These are phyloP conservation scores for Gillenia trifoliata DNA, from an alignment of 306 rosid genomes.

Conservation along the genomic window DNA sequence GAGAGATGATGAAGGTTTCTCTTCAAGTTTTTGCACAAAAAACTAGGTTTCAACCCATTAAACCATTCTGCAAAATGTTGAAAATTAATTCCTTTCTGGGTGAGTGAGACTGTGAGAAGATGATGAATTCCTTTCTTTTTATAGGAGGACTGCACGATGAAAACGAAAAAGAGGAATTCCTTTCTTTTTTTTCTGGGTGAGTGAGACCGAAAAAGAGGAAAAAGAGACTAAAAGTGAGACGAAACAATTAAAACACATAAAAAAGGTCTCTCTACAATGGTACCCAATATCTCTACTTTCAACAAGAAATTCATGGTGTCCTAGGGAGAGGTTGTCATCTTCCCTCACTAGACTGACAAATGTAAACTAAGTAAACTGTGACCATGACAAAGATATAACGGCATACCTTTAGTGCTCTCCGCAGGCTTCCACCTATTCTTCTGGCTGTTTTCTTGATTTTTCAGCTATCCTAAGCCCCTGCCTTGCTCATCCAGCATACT, in stretches of 20 bases:
- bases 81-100: too few relatives aligned
- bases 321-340: not conserved
- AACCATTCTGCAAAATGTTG: too few relatives aligned
- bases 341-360: not conserved
- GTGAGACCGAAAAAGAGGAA: too few relatives aligned
- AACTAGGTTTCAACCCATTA: too few relatives aligned
- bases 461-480: conserved; percentile 85
- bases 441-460: conserved; percentile 97
- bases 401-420: conserved; percentile 82
- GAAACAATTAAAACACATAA: not conserved
- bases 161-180: too few relatives aligned
- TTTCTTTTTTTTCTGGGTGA: too few relatives aligned
- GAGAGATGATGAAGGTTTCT: too few relatives aligned
- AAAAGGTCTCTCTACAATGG: not conserved
- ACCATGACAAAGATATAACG: not conserved
- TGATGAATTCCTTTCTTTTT: too few relatives aligned
- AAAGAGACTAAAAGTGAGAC: too few relatives aligned
- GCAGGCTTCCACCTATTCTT: conserved; percentile 96
- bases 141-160: too few relatives aligned
- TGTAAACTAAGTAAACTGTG: not conserved
- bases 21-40: too few relatives aligned
- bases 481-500: conserved; percentile 89
- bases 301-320: not conserved
- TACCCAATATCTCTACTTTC: not conserved
- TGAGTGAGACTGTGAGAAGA: too few relatives aligned